These are phyloP conservation scores for Scleroderma citrinum DNA, from an alignment of 768 basidiomycete genomes.

Conservation along the genomic window DNA sequence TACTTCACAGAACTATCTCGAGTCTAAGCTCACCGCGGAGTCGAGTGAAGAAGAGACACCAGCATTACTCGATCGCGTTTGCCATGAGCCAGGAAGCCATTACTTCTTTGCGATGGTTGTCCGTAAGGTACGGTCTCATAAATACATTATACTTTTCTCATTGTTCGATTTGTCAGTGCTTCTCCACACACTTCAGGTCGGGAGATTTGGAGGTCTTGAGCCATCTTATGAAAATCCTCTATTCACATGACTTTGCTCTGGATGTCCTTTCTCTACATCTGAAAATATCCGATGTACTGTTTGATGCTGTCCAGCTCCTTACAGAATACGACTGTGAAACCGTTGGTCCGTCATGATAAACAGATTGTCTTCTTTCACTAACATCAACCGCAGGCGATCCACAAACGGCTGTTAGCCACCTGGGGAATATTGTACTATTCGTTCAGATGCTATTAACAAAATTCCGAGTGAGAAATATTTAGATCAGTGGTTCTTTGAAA, in stretches of 20 bases:
- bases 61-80: slow-evolving; percentile 35
- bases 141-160: neutral
- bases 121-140: slow-evolving; percentile 42
- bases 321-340: slow-evolving; percentile 76
- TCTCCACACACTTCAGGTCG: slow-evolving; percentile 43
- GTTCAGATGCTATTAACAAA: slow-evolving; percentile 58
- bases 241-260: slow-evolving; percentile 49
- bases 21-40: slow-evolving; percentile 53
- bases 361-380: neutral
- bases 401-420: slow-evolving; percentile 71
- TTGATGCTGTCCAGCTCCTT: slow-evolving; percentile 53
- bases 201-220: slow-evolving; percentile 67
- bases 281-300: slow-evolving; percentile 58
- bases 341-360: slow-evolving; percentile 48
- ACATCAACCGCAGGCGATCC: slow-evolving; percentile 56
- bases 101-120: slow-evolving; percentile 50
- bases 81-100: slow-evolving; percentile 54
- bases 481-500: neutral
- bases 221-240: slow-evolving; percentile 63
- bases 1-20: slow-evolving; percentile 37
- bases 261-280: slow-evolving; percentile 68
- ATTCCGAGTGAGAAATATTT: slow-evolving; percentile 45
- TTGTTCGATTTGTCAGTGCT: slow-evolving; percentile 41
- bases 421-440: slow-evolving; percentile 77
- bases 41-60: slow-evolving; percentile 32